These are phyloP conservation scores for Solanum neorickii DNA, from an alignment of 257 asterid species.

Conservation along the genomic window DNA sequence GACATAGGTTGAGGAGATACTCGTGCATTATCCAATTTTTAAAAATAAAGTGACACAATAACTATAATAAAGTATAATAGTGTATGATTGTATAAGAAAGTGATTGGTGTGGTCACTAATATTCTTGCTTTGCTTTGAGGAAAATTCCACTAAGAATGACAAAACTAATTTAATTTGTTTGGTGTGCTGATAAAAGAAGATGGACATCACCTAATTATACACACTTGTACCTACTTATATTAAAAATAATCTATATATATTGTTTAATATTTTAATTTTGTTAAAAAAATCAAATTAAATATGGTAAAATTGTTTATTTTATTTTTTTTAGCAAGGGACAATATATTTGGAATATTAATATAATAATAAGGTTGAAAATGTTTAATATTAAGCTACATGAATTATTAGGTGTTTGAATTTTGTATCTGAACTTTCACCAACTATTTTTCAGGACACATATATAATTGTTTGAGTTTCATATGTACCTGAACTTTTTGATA, in stretches of 20 bases:
- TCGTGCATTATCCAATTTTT: no score
- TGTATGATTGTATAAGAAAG: not conserved
- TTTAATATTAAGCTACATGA: not conserved
- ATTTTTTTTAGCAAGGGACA: no score
- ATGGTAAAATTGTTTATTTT: no score
- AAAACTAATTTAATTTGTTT: not conserved
- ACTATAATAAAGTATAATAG: not conserved
- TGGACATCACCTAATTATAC: not conserved
- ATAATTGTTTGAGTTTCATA: no score
- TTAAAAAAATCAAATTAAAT: no score
- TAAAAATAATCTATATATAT: no score
- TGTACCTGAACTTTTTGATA: no score
- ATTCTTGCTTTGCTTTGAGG: not conserved
- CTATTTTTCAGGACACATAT: no score
- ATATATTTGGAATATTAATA: no score
- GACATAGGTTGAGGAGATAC: accelerated
- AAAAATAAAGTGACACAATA: not conserved
- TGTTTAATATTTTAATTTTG: no score
- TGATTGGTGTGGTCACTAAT: not conserved
- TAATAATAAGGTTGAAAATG: no score
- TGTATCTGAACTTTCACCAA: no score
- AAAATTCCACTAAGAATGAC: not conserved
- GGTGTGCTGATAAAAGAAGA: not conserved
- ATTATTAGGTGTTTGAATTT: not conserved
- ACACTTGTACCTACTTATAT: not conserved